A percentile compares a stretch with the other conserved stretches of the same genome.
Evolutionary conservation across 1,284 basidiomycete species (phyloP).

Genomic region (Austropuccinia psidii): DNA sequence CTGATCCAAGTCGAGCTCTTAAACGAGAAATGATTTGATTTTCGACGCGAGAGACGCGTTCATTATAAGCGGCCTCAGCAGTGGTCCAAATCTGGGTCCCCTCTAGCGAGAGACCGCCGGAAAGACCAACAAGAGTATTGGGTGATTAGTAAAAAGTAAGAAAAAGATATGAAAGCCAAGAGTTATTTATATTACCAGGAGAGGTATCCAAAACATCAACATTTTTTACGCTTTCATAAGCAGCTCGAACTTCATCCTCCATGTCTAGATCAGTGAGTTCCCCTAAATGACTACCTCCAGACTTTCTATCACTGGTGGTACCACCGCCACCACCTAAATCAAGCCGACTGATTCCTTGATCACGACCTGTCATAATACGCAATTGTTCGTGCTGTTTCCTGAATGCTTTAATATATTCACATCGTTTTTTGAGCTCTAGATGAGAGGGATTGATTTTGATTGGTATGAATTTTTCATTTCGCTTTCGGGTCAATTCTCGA

Average conservation of each 20-base stretch:
- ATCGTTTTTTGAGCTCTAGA: constrained; percentile 79
- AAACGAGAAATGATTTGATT: constrained; percentile 95
- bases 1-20: constrained; percentile 85
- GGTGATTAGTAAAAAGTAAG: neutral
- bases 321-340: constrained; percentile 63
- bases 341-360: constrained; percentile 67
- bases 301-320: constrained; percentile 44
- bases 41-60: constrained; percentile 91
- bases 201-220: constrained; percentile 94
- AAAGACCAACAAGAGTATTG: neutral
- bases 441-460: constrained; percentile 92
- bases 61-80: constrained; percentile 94
- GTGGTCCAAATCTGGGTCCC: constrained; percentile 98
- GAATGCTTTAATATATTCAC: constrained; percentile 81
- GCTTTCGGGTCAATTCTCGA: constrained; percentile 83
- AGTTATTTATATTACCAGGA: constrained; percentile 55
- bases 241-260: constrained; percentile 92
- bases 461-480: constrained; percentile 88
- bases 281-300: constrained; percentile 39
- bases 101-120: constrained; percentile 54
- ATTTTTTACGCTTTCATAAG: constrained; percentile 89
- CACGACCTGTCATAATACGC: constrained; percentile 92
- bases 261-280: constrained; percentile 67
- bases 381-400: constrained; percentile 95
- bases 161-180: constrained; percentile 15